phyloP scores from a whole-genome alignment of 2,329 filamentous ascomycete genomes.

The Ophiostoma australiae region DNA sequence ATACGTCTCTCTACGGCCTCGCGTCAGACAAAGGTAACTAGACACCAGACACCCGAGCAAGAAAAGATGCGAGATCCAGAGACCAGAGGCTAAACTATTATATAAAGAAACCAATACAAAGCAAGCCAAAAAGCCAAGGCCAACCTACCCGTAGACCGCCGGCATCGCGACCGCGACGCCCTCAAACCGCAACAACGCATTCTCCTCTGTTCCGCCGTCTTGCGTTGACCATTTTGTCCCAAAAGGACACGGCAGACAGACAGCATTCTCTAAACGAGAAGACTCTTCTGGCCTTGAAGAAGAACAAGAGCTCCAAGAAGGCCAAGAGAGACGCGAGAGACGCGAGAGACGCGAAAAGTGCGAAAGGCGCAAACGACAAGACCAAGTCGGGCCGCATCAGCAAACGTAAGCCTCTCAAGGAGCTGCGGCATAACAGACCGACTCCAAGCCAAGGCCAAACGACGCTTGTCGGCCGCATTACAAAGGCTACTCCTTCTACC shows the following conservation, averaged over 20 bases:
- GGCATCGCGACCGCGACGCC: slow-evolving; percentile 26
- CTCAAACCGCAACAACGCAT: slow-evolving; percentile 60
- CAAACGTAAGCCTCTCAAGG: slow-evolving; percentile 26
- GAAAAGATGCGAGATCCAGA: neutral
- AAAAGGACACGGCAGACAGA: slow-evolving; percentile 28
- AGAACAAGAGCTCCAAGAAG: slow-evolving; percentile 20
- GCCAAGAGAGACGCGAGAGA: neutral
- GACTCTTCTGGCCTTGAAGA: slow-evolving; percentile 18
- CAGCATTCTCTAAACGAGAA: neutral
- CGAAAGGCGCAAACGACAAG: slow-evolving; percentile 1
- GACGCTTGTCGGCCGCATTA: slow-evolving; percentile 12
- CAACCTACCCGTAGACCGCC: neutral
- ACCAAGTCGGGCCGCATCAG: neutral
- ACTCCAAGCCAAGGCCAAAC: neutral
- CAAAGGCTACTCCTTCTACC: neutral
- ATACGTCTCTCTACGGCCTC: slow-evolving; percentile 2
- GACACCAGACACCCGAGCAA: neutral
- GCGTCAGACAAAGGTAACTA: slow-evolving; percentile 9
- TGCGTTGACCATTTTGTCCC: slow-evolving; percentile 42
- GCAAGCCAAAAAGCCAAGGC: neutral
- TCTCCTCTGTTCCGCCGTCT: slow-evolving; percentile 64
- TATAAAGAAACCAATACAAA: neutral
- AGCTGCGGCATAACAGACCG: slow-evolving; percentile 27
- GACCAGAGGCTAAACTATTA: slow-evolving; percentile 12
- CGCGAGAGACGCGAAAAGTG: neutral